A percentile compares a stretch with the other conserved stretches of the same genome.
Conservation (phyloP, 176 grass and related monocot genomes). For the Juncus effusus region DNA sequence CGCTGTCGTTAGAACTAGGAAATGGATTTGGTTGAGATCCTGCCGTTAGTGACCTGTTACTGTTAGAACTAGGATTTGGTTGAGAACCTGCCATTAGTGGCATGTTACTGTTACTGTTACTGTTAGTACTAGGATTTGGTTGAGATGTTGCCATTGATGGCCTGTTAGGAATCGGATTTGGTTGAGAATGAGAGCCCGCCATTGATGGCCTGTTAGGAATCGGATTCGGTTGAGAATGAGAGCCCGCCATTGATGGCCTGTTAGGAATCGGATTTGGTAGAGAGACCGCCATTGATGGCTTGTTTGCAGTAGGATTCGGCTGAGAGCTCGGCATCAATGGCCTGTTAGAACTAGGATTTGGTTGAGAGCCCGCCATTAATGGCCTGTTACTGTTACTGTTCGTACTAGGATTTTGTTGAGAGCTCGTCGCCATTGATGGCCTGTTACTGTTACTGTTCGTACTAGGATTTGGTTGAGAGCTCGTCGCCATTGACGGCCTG, state of each 20-base stretch:
- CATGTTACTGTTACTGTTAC: not conserved
- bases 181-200: conserved; percentile 30
- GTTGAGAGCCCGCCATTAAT: not conserved
- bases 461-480: not conserved
- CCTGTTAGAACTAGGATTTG: not conserved
- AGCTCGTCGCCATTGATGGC: not conserved
- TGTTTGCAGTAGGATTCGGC: too few species aligned
- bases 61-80: too few species aligned
- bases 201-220: conserved; percentile 14
- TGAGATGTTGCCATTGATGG: conserved; percentile 41
- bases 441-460: not conserved
- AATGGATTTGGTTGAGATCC: too few species aligned
- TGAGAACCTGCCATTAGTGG: conserved; percentile 39
- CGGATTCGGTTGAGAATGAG: not conserved
- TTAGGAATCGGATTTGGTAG: too few species aligned
- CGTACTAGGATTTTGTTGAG: not conserved
- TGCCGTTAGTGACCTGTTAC: too few species aligned
- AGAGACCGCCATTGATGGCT: too few species aligned
- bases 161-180: too few species aligned
- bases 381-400: not conserved
- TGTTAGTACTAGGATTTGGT: too few species aligned
- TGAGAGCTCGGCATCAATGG: too few species aligned
- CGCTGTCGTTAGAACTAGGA: too few species aligned
- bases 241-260: conserved; percentile 36
- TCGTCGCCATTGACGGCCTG: not conserved